These are phyloP conservation scores for Sextonia rubra DNA, from an alignment of 164 flowering plant genomes.

Conservation along the genomic window DNA sequence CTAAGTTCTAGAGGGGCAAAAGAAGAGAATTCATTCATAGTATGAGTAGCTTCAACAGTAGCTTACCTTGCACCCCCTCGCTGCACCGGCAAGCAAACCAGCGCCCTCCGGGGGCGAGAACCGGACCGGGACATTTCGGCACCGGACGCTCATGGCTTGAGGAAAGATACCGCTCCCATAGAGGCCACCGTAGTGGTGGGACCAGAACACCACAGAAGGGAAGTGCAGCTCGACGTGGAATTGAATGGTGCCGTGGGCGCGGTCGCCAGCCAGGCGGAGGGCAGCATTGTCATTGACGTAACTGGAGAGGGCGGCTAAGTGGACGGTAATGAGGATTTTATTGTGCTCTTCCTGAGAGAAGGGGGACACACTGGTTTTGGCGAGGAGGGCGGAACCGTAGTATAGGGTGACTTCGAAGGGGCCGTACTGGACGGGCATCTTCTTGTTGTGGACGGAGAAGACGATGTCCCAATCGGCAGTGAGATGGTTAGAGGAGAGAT, in stretches of 20 bases:
- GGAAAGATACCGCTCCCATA: too few species aligned
- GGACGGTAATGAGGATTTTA: slow-evolving; percentile 28
- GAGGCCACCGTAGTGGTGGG: too few species aligned
- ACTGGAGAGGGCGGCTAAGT: slow-evolving; percentile 24
- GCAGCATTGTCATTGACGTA: slow-evolving; percentile 23
- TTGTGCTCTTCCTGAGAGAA: slow-evolving; percentile 41
- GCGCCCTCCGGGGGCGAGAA: too few species aligned
- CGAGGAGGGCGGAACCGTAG: slow-evolving; percentile 14
- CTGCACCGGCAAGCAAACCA: slow-evolving; percentile 30
- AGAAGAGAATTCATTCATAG: too few species aligned
- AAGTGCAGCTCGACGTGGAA: slow-evolving; percentile 42
- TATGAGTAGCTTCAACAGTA: background rate
- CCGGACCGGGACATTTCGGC: too few species aligned
- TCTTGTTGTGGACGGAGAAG: slow-evolving; percentile 42
- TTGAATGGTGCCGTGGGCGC: slow-evolving; percentile 27
- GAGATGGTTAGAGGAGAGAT: slow-evolving; percentile 23
- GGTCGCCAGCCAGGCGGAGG: slow-evolving; percentile 25
- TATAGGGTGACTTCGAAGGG: slow-evolving; percentile 12
- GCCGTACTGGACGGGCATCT: slow-evolving; percentile 43
- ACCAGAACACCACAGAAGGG: slow-evolving; percentile 32
- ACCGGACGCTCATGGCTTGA: too few species aligned
- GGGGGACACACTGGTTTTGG: slow-evolving; percentile 42
- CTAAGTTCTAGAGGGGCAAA: too few species aligned
- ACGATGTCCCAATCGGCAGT: slow-evolving; percentile 33
- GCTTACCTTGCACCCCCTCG: background rate